A percentile compares a stretch with the other conserved stretches of the same genome.
Conservation (phyloP, 1,284 basidiomycete genomes). For the Inonotus hispidus region DNA sequence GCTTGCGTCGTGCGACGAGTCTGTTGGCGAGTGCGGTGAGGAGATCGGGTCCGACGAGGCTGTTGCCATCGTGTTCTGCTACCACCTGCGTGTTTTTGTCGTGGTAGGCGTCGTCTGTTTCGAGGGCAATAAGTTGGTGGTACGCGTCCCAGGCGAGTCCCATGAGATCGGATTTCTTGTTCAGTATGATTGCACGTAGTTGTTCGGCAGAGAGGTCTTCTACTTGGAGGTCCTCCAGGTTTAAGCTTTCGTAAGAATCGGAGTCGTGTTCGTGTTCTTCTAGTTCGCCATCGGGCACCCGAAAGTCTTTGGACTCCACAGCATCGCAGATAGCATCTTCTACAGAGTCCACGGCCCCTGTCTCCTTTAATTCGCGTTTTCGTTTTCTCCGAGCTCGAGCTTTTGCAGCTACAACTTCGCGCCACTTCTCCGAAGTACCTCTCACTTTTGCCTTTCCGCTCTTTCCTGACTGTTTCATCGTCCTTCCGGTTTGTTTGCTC, state of each 20-base stretch:
- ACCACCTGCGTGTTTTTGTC: neutral
- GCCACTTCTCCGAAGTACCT: too few relatives aligned
- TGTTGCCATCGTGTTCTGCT: neutral
- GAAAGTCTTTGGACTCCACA: neutral
- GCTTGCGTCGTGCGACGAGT: conserved; percentile 33
- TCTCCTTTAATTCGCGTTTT: too few relatives aligned
- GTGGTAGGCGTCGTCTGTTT: conserved; percentile 24
- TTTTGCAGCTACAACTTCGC: too few relatives aligned
- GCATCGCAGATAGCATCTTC: too few relatives aligned
- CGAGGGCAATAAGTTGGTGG: conserved; percentile 34
- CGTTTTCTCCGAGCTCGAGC: too few relatives aligned
- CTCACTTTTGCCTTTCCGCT: neutral
- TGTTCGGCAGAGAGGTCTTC: neutral
- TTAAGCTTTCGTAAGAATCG: neutral
- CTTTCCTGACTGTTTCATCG: neutral
- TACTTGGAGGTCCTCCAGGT: neutral
- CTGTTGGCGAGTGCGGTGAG: conserved; percentile 46
- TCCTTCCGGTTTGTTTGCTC: neutral
- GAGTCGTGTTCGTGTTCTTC: neutral
- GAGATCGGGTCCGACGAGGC: neutral
- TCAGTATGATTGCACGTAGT: conserved; percentile 1
- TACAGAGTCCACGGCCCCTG: too few relatives aligned
- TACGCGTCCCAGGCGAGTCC: conserved; percentile 59
- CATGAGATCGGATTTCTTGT: neutral
- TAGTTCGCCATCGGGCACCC: neutral